phyloP scores from a whole-genome alignment of 768 basidiomycete genomes.

The Suillus americanus region DNA sequence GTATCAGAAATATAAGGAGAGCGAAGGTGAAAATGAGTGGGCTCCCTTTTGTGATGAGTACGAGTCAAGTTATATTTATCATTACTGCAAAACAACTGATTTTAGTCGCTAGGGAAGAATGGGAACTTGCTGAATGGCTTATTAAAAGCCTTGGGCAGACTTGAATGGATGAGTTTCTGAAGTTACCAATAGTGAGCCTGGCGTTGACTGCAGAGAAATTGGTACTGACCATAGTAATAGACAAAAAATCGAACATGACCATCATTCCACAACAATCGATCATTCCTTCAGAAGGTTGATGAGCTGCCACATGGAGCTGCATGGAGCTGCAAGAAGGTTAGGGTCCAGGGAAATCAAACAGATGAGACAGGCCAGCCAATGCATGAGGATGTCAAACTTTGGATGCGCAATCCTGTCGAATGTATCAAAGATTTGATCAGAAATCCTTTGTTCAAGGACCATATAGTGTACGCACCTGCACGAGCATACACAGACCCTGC shows the following conservation, averaged over 20 bases:
- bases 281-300: slow-evolving; percentile 23
- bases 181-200: not conserved
- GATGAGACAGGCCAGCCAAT: slow-evolving; percentile 10
- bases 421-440: too few species aligned
- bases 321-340: slow-evolving; percentile 23
- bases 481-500: too few species aligned
- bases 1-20: not conserved
- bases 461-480: too few species aligned
- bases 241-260: slow-evolving; percentile 6
- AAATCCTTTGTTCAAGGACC: too few species aligned
- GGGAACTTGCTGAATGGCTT: slow-evolving; percentile 35
- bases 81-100: not conserved
- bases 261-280: slow-evolving; percentile 27
- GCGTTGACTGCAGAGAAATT: slow-evolving; percentile 5
- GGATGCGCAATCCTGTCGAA: slow-evolving; percentile 7
- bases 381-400: slow-evolving; percentile 23
- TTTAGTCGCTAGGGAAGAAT: slow-evolving; percentile 23
- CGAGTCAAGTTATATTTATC: too few species aligned
- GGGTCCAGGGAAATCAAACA: slow-evolving; percentile 17
- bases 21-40: not conserved
- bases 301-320: slow-evolving; percentile 17
- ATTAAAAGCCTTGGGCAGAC: slow-evolving; percentile 26
- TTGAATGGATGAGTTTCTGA: slow-evolving; percentile 16
- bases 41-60: slow-evolving; percentile 25
- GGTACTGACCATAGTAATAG: not conserved